Evolutionary conservation across 2,329 filamentous ascomycete species (phyloP).

Genomic region (Sclerotinia subarctica): DNA sequence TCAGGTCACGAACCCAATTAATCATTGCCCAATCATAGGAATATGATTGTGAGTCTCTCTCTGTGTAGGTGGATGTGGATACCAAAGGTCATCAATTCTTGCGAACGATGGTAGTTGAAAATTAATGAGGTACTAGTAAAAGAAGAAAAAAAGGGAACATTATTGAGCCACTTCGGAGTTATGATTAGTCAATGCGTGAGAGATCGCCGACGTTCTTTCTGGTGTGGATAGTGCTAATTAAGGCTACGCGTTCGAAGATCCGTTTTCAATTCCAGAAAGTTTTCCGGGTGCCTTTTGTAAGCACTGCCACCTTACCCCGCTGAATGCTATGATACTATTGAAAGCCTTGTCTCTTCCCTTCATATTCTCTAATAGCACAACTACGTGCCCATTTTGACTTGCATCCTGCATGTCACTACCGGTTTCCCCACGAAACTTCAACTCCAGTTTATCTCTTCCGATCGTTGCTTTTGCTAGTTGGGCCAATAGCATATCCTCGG

Average conservation of each 20-base stretch:
- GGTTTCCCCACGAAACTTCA: constrained; percentile 22
- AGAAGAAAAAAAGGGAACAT: not conserved
- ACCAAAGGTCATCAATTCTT: not conserved
- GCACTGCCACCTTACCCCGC: constrained; percentile 38
- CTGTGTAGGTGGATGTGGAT: too few species aligned
- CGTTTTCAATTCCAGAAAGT: not conserved
- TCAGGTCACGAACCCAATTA: not conserved
- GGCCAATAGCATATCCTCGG: constrained; percentile 16
- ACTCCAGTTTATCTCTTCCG: constrained; percentile 25
- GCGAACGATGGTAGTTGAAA: not conserved
- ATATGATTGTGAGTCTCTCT: too few species aligned
- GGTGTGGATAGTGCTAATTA: not conserved
- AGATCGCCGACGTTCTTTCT: not conserved
- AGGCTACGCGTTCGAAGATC: not conserved
- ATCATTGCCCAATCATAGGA: too few species aligned
- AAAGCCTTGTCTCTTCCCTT: constrained; percentile 39
- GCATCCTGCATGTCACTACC: constrained; percentile 11
- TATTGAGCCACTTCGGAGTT: not conserved
- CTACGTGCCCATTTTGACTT: constrained; percentile 21
- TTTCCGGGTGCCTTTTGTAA: constrained; percentile 27
- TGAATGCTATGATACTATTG: constrained; percentile 40
- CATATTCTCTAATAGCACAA: constrained; percentile 33
- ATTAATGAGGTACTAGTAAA: not conserved
- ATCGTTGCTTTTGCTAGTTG: constrained; percentile 24
- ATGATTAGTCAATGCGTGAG: not conserved